phyloP scores from a whole-genome alignment of 1,284 basidiomycete species.

The Cystobasidium sp. region DNA sequence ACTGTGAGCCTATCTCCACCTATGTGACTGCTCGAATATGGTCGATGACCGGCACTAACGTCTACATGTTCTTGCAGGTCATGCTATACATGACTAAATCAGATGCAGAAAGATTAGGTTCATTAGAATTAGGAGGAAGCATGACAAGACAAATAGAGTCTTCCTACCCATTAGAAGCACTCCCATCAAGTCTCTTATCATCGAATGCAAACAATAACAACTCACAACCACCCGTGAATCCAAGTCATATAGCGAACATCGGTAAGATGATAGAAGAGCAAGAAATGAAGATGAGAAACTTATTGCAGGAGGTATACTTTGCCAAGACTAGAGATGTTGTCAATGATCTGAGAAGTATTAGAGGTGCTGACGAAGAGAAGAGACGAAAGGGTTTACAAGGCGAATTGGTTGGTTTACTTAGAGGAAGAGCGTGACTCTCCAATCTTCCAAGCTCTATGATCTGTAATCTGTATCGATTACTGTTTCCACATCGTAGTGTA shows the following conservation, averaged over 20 bases:
- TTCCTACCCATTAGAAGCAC: constrained; percentile 12
- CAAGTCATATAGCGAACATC: constrained; percentile 84
- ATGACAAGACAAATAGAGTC: constrained; percentile 88
- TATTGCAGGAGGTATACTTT: constrained; percentile 65
- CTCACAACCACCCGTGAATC: constrained; percentile 10
- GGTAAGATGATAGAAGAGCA: constrained; percentile 96
- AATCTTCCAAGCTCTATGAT: no score
- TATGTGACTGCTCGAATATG: neutral
- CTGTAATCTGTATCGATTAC: neutral
- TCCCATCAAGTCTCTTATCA: constrained; percentile 23
- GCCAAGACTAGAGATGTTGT: constrained; percentile 87
- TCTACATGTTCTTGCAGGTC: constrained; percentile 56
- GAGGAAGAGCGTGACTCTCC: constrained; percentile 41
- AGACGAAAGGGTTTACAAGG: constrained; percentile 85
- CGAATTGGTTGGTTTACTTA: constrained; percentile 76
- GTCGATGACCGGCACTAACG: neutral
- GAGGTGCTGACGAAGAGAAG: constrained; percentile 80
- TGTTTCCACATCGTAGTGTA: neutral
- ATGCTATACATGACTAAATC: constrained; percentile 86
- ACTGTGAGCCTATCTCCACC: constrained; percentile 61
- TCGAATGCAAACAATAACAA: neutral
- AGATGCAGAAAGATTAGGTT: constrained; percentile 62
- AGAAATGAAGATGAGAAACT: constrained; percentile 98
- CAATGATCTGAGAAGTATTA: constrained; percentile 82
- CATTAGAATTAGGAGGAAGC: constrained; percentile 86